phyloP scores from a whole-genome alignment of 192 early-diverging fungal species.

The Podila clonocystis region DNA sequence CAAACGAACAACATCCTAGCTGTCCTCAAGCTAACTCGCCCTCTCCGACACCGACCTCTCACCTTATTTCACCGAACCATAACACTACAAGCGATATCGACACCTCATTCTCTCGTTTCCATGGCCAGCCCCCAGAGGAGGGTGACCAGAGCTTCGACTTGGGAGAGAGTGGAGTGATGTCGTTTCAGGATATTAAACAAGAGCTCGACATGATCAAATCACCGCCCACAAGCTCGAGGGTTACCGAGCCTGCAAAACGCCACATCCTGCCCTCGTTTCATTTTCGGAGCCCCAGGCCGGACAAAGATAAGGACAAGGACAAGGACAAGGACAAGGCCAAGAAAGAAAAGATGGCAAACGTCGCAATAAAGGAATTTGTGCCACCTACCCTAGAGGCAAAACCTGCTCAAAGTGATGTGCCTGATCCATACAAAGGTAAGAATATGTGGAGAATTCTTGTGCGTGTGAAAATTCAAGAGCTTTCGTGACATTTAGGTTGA shows the following conservation, averaged over 20 bases:
- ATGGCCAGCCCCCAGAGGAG: slow-evolving; percentile 25
- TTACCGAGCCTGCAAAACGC: slow-evolving; percentile 13
- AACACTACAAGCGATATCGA: not conserved
- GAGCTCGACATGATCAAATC: slow-evolving; percentile 35
- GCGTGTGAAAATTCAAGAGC: too few relatives aligned
- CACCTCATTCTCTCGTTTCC: not conserved
- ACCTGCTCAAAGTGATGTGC: not conserved
- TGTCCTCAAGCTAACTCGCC: not conserved
- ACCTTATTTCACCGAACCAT: not conserved
- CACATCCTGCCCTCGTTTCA: slow-evolving; percentile 32
- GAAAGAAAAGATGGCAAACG: slow-evolving; percentile 22
- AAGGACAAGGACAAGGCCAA: slow-evolving; percentile 40
- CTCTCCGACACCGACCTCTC: not conserved
- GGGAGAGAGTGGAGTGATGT: slow-evolving; percentile 47
- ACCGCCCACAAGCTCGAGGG: slow-evolving; percentile 4
- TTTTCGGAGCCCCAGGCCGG: slow-evolving; percentile 47
- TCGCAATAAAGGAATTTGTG: slow-evolving; percentile 47
- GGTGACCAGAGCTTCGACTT: slow-evolving; percentile 47
- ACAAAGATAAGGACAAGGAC: slow-evolving; percentile 12
- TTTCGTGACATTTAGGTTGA: too few relatives aligned
- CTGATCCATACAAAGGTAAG: slow-evolving; percentile 11
- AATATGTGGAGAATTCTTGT: not conserved
- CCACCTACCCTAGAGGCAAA: not conserved
- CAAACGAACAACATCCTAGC: not conserved
- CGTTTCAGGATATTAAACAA: slow-evolving; percentile 45